Conservation (phyloP, 306 rosid species). For the Vigna hirtella region DNA sequence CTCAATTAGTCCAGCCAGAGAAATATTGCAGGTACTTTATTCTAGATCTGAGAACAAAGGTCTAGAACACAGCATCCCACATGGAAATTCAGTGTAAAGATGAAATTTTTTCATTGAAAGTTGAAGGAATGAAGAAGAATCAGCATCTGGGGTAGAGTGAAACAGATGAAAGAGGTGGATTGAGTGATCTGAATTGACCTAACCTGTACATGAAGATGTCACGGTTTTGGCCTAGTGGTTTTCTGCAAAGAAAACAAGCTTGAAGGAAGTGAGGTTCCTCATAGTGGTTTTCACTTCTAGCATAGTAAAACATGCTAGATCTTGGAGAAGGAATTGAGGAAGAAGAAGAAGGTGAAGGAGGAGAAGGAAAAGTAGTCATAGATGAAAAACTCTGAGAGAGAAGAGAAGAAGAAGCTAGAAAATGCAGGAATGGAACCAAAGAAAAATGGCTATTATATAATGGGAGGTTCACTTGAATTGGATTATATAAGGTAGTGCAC, state of each 20-base stretch:
- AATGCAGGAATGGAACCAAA: conserved; percentile 15
- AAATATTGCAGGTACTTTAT: not conserved
- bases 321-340: conserved; percentile 46
- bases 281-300: conserved; percentile 53
- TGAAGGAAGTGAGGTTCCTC: conserved; percentile 85
- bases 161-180: not conserved
- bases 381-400: not conserved
- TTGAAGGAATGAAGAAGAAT: conserved; percentile 3
- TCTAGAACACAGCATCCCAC: conserved; percentile 14
- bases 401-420: conserved; percentile 27
- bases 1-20: not conserved
- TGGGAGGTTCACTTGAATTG: conserved; percentile 35
- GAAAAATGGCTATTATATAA: conserved; percentile 49
- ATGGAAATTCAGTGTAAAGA: conserved; percentile 21
- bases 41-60: conserved; percentile 35
- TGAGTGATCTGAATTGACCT: not conserved
- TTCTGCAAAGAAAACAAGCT: conserved; percentile 80
- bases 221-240: conserved; percentile 65
- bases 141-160: conserved; percentile 30
- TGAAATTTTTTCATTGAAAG: not conserved
- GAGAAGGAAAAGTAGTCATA: conserved; percentile 44
- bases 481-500: conserved; percentile 33
- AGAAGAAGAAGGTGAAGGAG: not conserved
- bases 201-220: conserved; percentile 99
- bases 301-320: conserved; percentile 61